These are phyloP conservation scores for Phoma sp. DNA, from an alignment of 2,329 filamentous ascomycete genomes.

Conservation along the genomic window DNA sequence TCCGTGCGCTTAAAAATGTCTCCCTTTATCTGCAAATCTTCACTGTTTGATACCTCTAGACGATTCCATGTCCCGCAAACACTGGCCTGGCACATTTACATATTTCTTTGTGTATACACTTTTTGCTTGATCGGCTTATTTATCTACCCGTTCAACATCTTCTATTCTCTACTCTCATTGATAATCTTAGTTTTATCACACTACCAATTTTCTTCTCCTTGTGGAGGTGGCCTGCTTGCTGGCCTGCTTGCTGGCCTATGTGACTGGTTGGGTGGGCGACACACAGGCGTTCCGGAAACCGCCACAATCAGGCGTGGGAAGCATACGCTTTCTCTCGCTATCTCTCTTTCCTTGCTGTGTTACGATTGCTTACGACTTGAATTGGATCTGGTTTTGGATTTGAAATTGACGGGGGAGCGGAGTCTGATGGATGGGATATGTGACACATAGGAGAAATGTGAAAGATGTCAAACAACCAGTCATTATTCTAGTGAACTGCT, in stretches of 20 bases:
- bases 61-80: no score
- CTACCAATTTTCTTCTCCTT: background rate
- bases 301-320: background rate
- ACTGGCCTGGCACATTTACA: no score
- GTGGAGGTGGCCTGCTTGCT: no score
- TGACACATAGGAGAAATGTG: no score
- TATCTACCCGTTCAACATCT: background rate
- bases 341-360: background rate
- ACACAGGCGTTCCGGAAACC: background rate
- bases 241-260: no score
- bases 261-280: no score
- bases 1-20: background rate
- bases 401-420: no score
- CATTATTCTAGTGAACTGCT: no score
- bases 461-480: no score
- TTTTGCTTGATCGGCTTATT: background rate
- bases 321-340: background rate
- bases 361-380: background rate
- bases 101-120: slow-evolving; percentile 15
- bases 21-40: background rate
- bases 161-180: slow-evolving; percentile 12
- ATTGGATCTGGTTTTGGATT: no score
- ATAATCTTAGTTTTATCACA: slow-evolving; percentile 10
- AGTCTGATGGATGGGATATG: no score
- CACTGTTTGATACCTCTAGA: slow-evolving; percentile 5